Percentiles rank a stretch among this genome's conserved stretches.
phyloP scores from a whole-genome alignment of 108 stramenopile genomes.

The Skeletonema marinoi region DNA sequence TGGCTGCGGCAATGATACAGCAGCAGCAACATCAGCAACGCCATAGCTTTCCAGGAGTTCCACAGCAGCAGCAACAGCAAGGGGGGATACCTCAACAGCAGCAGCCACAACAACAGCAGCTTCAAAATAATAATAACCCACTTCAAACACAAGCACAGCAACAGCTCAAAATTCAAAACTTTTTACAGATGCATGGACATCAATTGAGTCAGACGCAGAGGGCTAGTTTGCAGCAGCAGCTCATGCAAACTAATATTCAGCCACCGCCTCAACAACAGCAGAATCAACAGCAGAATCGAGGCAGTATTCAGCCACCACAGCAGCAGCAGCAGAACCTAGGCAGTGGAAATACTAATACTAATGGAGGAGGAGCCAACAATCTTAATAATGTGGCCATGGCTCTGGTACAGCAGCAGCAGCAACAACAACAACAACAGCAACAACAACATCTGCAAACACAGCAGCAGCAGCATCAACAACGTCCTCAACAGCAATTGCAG shows the following conservation, averaged over 20 bases:
- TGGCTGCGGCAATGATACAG: constrained; percentile 16
- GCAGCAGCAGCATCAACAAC: neutral
- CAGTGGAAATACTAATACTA: no score
- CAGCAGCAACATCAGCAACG: constrained; percentile 26
- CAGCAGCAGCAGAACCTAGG: neutral
- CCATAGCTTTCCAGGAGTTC: neutral
- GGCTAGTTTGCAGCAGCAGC: constrained; percentile 28
- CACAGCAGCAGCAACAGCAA: constrained; percentile 17
- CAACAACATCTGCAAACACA: neutral
- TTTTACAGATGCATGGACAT: constrained; percentile 33
- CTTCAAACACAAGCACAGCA: constrained; percentile 52
- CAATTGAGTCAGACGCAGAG: constrained; percentile 30
- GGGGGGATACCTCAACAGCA: constrained; percentile 36
- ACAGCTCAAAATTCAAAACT: constrained; percentile 21
- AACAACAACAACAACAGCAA: constrained; percentile 4
- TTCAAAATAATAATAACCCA: constrained; percentile 37
- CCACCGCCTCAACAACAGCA: neutral
- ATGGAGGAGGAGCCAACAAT: neutral
- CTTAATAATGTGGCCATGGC: neutral
- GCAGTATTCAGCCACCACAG: neutral
- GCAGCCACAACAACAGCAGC: neutral
- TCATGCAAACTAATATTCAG: neutral
- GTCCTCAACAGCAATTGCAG: neutral
- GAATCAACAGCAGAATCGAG: neutral
- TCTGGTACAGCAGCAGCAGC: neutral